Evolutionary conservation across 768 basidiomycete genomes (phyloP), one percentile per base, ranked within the genome.

Genomic region (Lyophyllum atratum): DNA sequence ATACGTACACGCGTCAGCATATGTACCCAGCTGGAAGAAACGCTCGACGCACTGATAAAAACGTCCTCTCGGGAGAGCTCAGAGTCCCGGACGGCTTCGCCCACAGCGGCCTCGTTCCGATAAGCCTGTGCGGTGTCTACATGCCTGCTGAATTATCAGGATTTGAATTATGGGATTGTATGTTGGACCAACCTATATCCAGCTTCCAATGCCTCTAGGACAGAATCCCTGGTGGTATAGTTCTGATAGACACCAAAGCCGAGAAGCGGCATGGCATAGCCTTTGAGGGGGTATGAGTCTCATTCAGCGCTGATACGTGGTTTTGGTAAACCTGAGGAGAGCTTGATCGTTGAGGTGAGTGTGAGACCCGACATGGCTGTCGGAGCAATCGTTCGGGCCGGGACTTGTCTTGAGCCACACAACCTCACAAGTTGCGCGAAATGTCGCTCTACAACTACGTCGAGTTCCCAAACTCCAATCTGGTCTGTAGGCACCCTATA

Each of bases 171-270:
- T 37, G 10, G 26, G 5, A 19, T n/a, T 33, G 4, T 19, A 21
- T 33, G 21, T 24, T 46, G 12, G 44, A 62, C 47, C 24, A 58
- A 82, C 85, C 79, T 75, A 67, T 90, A 91, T n/a, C 90, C 90
- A 21, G 76, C 80, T 58, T 77, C 75, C 63, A 92, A 72, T 1
- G 90, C 89, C 49, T 85, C 82, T 11, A 85, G 62, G 40, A 84
- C 83, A 19, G 86, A 83, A 0, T 79, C 64, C 28, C 71, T 76
- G 49, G 85, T 74, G 47, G 80, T 75, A 61, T 82, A 79, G 70
- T 90, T 90, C 65, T 83, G 79, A 64, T 85, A 91, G 19, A 90
- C 87, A 39, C 84, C 89, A 54, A 90, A 85, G 12, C 90, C 89
- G 2, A 92, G 74, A 6, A 78, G 68, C 22, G 90, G 89, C 73